A percentile compares a stretch with the other conserved stretches of the same genome.
Conservation (phyloP, 139 green algal species). For the Micromonas pusilla region DNA sequence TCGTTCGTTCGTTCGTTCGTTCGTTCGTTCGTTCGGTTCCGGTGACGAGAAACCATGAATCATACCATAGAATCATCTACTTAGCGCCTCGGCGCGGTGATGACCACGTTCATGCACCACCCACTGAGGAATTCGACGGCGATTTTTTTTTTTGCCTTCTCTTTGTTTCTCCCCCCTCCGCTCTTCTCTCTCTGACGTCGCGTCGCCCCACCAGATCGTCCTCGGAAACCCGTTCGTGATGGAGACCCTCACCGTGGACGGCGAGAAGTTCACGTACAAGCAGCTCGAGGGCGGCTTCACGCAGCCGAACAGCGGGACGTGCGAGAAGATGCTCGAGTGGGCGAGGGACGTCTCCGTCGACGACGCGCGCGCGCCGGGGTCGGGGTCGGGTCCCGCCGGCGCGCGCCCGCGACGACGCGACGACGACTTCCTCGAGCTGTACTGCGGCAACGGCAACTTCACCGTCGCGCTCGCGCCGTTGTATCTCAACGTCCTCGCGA, state of each 20-base stretch:
- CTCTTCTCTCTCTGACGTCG: background rate
- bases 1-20: no score
- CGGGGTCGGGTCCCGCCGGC: background rate
- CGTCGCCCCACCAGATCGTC: background rate
- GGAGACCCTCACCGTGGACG: constrained; percentile 54
- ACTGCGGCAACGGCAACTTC: constrained; percentile 95
- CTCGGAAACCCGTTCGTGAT: constrained; percentile 61
- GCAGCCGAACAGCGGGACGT: constrained; percentile 82
- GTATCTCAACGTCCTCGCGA: constrained; percentile 25
- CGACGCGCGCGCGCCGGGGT: constrained; percentile 34
- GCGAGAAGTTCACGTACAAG: constrained; percentile 27
- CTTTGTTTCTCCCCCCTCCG: background rate
- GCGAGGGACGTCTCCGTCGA: constrained; percentile 41
- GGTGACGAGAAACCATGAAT: background rate
- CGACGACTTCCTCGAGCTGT: constrained; percentile 72
- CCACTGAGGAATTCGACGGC: background rate
- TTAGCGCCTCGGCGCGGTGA: background rate
- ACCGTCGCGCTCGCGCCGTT: constrained; percentile 65
- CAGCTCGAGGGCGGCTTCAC: constrained; percentile 80
- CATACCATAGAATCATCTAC: background rate
- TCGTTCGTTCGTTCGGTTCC: no score
- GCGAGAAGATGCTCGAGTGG: constrained; percentile 81
- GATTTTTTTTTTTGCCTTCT: background rate
- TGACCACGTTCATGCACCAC: background rate
- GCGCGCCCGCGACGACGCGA: constrained; percentile 21